Evolutionary conservation across 2,329 filamentous ascomycete genomes (phyloP).

Genomic region (Aspergillus sp.): DNA sequence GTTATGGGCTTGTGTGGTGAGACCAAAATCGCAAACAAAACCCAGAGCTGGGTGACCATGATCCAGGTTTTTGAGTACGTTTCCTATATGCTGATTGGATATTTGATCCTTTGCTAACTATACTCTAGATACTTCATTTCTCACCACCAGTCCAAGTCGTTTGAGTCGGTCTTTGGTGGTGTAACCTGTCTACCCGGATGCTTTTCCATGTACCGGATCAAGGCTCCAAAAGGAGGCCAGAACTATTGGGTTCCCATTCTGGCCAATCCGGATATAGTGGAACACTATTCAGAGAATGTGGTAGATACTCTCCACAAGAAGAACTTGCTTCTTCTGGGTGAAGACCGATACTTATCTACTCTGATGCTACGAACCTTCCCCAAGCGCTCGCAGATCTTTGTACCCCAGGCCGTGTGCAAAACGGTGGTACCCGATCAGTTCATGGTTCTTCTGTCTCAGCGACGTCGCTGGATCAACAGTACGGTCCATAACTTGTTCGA

Average conservation of each 20-base stretch:
- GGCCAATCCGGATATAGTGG: constrained; percentile 95
- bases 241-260: constrained; percentile 99
- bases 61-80: constrained; percentile 92
- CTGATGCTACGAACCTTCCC: constrained; percentile 98
- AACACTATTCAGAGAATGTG: constrained; percentile 98
- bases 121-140: constrained; percentile 78
- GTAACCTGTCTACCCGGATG: constrained; percentile 97
- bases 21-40: constrained; percentile 99
- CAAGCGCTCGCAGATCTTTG: constrained; percentile 97
- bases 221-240: constrained; percentile 93
- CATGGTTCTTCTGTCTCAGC: constrained; percentile 85
- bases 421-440: constrained; percentile 93
- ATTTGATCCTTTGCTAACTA: constrained; percentile 4
- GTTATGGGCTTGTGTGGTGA: constrained; percentile 99
- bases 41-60: constrained; percentile 87
- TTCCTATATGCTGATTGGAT: not conserved
- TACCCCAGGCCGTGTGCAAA: constrained; percentile 98
- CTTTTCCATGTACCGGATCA: constrained; percentile 99
- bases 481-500: constrained; percentile 99
- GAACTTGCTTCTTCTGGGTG: constrained; percentile 84
- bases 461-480: constrained; percentile 98
- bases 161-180: constrained; percentile 97
- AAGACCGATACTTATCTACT: constrained; percentile 92
- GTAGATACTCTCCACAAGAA: constrained; percentile 98
- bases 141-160: constrained; percentile 92